A percentile compares a stretch with the other conserved stretches of the same genome.
phyloP scores from a whole-genome alignment of 495 filamentous ascomycete species.

The Aspergillus sclerotiicarbonarius region DNA sequence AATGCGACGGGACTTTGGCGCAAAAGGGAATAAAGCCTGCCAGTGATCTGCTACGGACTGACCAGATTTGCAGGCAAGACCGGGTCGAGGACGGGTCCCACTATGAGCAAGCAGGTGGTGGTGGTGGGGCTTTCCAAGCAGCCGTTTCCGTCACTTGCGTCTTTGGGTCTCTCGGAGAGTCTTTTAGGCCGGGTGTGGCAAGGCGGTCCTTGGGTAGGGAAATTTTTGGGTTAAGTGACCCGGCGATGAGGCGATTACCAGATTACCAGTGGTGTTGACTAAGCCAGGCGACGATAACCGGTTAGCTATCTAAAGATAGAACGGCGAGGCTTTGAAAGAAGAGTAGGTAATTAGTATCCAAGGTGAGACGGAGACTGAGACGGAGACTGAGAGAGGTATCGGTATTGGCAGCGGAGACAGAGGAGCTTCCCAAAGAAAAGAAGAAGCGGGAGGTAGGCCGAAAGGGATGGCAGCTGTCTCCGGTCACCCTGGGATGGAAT shows the following conservation, averaged over 20 bases:
- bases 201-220: neutral
- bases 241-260: conserved; percentile 22
- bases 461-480: neutral
- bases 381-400: too few relatives aligned
- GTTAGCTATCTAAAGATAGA: neutral
- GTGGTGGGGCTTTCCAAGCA: conserved; percentile 15
- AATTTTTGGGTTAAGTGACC: conserved; percentile 11
- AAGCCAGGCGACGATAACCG: conserved; percentile 6
- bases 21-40: conserved; percentile 12
- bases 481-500: too few relatives aligned
- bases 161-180: conserved; percentile 14
- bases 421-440: too few relatives aligned
- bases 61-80: conserved; percentile 18
- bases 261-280: conserved; percentile 15
- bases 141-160: conserved; percentile 25
- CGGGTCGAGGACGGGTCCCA: conserved; percentile 22
- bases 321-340: neutral
- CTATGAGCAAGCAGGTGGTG: conserved; percentile 11
- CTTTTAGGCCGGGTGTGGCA: conserved; percentile 12
- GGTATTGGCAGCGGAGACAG: too few relatives aligned
- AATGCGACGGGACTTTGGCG: conserved; percentile 11
- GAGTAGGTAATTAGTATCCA: too few relatives aligned
- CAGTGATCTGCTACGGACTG: conserved; percentile 20
- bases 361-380: too few relatives aligned
- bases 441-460: neutral